These are phyloP conservation scores for Entomortierella chlamydospora DNA, from an alignment of 192 early-diverging fungal genomes.

Conservation along the genomic window DNA sequence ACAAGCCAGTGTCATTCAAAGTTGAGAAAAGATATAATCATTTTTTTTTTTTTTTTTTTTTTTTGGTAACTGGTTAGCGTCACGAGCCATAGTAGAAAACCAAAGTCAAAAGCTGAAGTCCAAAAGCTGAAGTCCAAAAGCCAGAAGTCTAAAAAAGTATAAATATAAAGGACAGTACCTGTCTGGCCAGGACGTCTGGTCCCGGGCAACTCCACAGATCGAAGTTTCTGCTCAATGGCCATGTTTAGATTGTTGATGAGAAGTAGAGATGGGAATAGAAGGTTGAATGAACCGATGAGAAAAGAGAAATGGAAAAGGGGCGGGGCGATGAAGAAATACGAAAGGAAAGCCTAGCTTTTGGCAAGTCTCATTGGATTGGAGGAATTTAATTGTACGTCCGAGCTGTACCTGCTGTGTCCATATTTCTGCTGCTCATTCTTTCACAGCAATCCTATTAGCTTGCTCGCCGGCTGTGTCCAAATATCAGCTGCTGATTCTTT, in stretches of 20 bases:
- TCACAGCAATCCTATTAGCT: too few species aligned
- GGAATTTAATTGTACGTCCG: too few species aligned
- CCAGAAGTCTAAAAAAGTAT: background rate
- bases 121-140: background rate
- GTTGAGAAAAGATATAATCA: too few species aligned
- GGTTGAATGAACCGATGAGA: background rate
- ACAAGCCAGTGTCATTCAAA: background rate
- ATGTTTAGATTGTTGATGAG: constrained; percentile 8
- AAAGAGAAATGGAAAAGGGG: background rate
- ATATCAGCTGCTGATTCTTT: too few species aligned
- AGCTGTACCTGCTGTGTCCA: too few species aligned
- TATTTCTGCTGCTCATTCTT: too few species aligned
- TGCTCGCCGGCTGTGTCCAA: too few species aligned
- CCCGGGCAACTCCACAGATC: constrained; percentile 61
- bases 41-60: too few species aligned
- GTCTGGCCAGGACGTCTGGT: constrained; percentile 64
- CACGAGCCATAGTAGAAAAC: background rate
- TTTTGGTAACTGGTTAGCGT: too few species aligned
- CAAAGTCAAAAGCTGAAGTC: background rate
- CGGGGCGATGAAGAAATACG: too few species aligned
- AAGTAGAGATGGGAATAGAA: background rate
- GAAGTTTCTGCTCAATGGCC: constrained; percentile 52
- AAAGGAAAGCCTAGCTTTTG: too few species aligned
- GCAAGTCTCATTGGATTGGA: background rate
- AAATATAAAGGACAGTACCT: constrained; percentile 29